A percentile compares a stretch with the other conserved stretches of the same genome.
These are phyloP conservation scores for Linnemannia elongata DNA, from an alignment of 192 early-diverging fungal species.

Conservation along the genomic window DNA sequence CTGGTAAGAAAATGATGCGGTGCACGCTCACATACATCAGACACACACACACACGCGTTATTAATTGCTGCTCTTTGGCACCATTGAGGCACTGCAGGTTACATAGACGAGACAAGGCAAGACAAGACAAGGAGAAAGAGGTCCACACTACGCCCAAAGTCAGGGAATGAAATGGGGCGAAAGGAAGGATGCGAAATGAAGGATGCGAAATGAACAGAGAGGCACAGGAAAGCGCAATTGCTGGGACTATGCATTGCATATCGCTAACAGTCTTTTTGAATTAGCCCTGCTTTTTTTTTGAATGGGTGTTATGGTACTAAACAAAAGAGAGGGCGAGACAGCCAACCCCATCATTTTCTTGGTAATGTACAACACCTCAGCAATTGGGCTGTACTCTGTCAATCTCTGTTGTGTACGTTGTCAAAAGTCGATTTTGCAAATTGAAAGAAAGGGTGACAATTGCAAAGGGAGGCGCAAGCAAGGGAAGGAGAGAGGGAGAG, in stretches of 20 bases:
- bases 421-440: not conserved
- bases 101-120: too few relatives aligned
- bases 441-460: not conserved
- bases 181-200: not conserved
- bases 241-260: not conserved
- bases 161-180: not conserved
- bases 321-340: not conserved
- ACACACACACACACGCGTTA: not conserved
- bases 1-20: not conserved
- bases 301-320: too few relatives aligned
- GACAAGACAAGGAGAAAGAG: too few relatives aligned
- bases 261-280: not conserved
- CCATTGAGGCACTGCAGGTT: not conserved
- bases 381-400: not conserved
- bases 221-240: not conserved
- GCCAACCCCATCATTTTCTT: conserved; percentile 1
- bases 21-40: not conserved
- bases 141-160: not conserved
- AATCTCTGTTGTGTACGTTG: not conserved
- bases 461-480: not conserved
- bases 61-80: conserved; percentile 1
- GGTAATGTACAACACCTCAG: not conserved
- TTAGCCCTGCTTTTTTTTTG: not conserved
- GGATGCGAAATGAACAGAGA: not conserved
- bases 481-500: not conserved